Evolutionary conservation across 805 yeast species (phyloP).

Genomic region (Saccharomyces jurei): DNA sequence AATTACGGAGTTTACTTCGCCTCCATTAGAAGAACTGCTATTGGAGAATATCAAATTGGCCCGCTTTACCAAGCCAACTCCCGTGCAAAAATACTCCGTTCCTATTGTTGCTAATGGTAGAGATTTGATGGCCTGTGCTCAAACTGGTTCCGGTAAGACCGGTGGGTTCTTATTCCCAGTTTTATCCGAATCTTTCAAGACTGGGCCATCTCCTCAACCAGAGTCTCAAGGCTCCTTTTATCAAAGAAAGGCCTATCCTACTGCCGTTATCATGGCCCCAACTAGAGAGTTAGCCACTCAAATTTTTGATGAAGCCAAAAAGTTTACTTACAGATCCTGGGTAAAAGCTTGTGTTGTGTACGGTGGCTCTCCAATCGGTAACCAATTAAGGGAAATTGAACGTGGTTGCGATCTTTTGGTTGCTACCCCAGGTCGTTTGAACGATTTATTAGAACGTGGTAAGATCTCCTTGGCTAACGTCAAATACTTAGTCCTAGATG

Average conservation of each 20-base stretch:
- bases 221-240: slow-evolving; percentile 33
- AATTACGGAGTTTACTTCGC: slow-evolving; percentile 75
- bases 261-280: slow-evolving; percentile 93
- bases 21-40: slow-evolving; percentile 81
- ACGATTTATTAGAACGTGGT: slow-evolving; percentile 93
- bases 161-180: slow-evolving; percentile 99
- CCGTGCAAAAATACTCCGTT: slow-evolving; percentile 88
- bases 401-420: slow-evolving; percentile 93
- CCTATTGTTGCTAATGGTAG: slow-evolving; percentile 85
- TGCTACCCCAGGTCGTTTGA: slow-evolving; percentile 99
- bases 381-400: slow-evolving; percentile 80
- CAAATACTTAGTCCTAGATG: slow-evolving; percentile 91
- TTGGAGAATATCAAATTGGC: slow-evolving; percentile 83
- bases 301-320: slow-evolving; percentile 90
- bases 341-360: slow-evolving; percentile 92
- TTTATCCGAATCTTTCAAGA: slow-evolving; percentile 77
- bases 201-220: slow-evolving; percentile 69
- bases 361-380: slow-evolving; percentile 94
- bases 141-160: slow-evolving; percentile 98
- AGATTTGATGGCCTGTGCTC: slow-evolving; percentile 96
- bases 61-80: slow-evolving; percentile 92
- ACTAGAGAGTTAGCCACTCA: slow-evolving; percentile 98
- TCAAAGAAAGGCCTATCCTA: slow-evolving; percentile 81
- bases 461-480: slow-evolving; percentile 80
- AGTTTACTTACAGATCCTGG: slow-evolving; percentile 97